phyloP scores from a whole-genome alignment of 176 grass and related monocot genomes.

The Oryza longistaminata region DNA sequence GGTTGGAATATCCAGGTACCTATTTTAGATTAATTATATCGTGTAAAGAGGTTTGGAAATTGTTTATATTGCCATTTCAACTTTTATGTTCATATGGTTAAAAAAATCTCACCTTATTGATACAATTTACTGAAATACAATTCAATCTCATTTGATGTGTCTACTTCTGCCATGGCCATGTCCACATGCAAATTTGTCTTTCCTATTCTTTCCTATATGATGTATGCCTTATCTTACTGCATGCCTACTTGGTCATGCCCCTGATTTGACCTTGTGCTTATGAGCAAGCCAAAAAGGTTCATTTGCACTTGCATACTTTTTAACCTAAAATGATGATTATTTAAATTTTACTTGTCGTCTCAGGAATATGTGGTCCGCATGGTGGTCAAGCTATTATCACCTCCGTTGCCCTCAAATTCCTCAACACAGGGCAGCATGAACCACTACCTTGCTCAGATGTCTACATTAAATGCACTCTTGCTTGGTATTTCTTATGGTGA shows the following conservation, averaged over 20 bases:
- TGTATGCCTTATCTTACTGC: not conserved
- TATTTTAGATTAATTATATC: not conserved
- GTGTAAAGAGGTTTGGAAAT: not conserved
- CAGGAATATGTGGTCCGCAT: slow-evolving; percentile 87
- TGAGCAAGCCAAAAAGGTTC: not conserved
- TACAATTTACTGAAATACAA: not conserved
- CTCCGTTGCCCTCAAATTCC: slow-evolving; percentile 70
- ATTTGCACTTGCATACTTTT: not conserved
- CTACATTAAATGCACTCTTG: slow-evolving; percentile 75
- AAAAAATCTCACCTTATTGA: not conserved
- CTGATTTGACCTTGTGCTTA: not conserved
- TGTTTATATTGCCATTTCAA: not conserved
- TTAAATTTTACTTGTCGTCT: slow-evolving; percentile 23
- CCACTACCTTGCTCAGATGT: slow-evolving; percentile 78
- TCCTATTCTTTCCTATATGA: not conserved
- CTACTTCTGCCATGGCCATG: not conserved
- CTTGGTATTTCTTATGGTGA: slow-evolving; percentile 74
- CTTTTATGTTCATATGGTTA: not conserved
- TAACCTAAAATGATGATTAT: slow-evolving; percentile 18
- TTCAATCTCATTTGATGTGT: slow-evolving; percentile 28
- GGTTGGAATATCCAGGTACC: slow-evolving; percentile 99
- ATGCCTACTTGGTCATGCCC: not conserved
- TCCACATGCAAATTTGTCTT: not conserved
- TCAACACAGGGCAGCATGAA: slow-evolving; percentile 59
- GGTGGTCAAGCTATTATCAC: slow-evolving; percentile 73